A percentile compares a stretch with the other conserved stretches of the same genome.
These are phyloP conservation scores for Luffa aegyptiaca DNA, from an alignment of 306 rosid genomes.

Conservation along the genomic window DNA sequence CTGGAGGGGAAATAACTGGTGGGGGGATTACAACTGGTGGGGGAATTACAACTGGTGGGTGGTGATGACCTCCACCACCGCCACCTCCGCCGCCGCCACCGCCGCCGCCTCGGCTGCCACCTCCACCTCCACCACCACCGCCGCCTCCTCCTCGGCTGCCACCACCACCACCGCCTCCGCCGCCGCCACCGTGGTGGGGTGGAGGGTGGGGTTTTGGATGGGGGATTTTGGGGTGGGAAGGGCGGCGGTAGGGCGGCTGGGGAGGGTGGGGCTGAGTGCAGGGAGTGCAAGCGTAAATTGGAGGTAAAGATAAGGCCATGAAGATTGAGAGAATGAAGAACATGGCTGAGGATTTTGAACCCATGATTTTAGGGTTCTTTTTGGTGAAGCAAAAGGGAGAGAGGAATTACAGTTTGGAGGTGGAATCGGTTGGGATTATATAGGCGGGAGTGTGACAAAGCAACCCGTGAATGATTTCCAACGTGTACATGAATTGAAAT, in stretches of 20 bases:
- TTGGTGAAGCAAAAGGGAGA: neutral
- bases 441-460: neutral
- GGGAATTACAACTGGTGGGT: conserved; percentile 12
- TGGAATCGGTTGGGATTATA: neutral
- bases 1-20: conserved; percentile 39
- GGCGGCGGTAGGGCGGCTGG: conserved; percentile 27
- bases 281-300: conserved; percentile 48
- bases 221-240: conserved; percentile 23
- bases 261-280: conserved; percentile 45
- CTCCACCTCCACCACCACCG: neutral
- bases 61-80: neutral
- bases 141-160: neutral
- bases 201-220: conserved; percentile 30
- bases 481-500: too few relatives aligned
- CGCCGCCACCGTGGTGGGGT: conserved; percentile 38
- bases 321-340: conserved; percentile 37
- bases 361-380: conserved; percentile 20
- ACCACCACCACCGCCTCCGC: conserved; percentile 7
- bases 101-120: neutral
- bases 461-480: neutral
- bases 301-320: conserved; percentile 31
- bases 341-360: conserved; percentile 29
- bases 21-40: conserved; percentile 39
- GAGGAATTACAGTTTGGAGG: neutral
- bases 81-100: conserved; percentile 3